Evolutionary conservation across 2,329 filamentous ascomycete species (phyloP), one percentile per base, ranked within the genome.

Genomic region (Myriangium duriaei): DNA sequence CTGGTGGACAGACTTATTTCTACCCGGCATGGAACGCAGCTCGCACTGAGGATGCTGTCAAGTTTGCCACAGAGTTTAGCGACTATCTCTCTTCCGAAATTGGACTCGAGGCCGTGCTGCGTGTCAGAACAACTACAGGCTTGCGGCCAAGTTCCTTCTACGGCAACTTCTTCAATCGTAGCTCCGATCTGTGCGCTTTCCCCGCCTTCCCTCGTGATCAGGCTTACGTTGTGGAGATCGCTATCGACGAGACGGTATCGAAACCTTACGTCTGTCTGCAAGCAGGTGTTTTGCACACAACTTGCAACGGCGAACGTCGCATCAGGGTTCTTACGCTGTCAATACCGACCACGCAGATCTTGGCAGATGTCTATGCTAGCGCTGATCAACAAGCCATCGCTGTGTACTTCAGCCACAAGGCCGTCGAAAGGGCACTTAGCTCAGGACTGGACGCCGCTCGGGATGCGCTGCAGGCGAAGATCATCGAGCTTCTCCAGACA

Each of bases 91-190:
- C 87, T 7, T 79, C 87, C 1, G 91, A 98, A 60, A 95, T 98
- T 54, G 91, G 88, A 1, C 65, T 98, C 24, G 91, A 98, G 62
- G 91, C 91, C 30, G 91, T 98, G 26, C 78, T 98, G 40, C 81
- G 91, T 56, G 91, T 98, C 28, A 80, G 91, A 48, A 91, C 91
- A 12, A 95, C 87, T 2, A 96, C 87, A 15, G 91, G 91, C 37
- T 65, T 98, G 42, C 78, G 91, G 38, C 96, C 96, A 82, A 94
- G 79, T 64, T 87, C 88, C 2, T 98, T 98, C 64, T 98, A 96
- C 60, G 91, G 91, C 49, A 98, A 98, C 66, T 98, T 98, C 64
- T 98, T 98, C 71, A 98, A 96, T 67, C 76, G 91, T 50, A 94
- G 85, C 57, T 95, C 87, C 11, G 91, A 98, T 63, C 75, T 98